Percentiles rank a stretch among this genome's conserved stretches.
Evolutionary conservation across 306 rosid genomes (phyloP).

Genomic region (Inga leiocalycina): DNA sequence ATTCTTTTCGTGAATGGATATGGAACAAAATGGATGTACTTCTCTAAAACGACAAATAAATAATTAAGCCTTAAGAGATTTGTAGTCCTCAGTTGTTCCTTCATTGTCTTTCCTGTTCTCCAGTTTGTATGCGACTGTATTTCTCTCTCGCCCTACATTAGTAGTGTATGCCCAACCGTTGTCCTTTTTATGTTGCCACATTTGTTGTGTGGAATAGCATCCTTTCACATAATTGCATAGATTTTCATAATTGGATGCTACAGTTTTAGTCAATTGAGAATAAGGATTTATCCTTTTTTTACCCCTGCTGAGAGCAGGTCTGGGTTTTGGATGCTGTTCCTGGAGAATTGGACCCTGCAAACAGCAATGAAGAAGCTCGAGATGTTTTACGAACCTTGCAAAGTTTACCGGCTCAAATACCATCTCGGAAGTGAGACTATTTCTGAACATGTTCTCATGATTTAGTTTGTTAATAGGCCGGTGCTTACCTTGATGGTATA

Average conservation of each 20-base stretch:
- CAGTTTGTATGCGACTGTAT: not conserved
- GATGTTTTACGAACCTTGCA: conserved; percentile 70
- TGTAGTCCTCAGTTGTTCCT: not conserved
- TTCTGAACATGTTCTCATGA: conserved; percentile 28
- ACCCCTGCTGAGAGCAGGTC: conserved; percentile 70
- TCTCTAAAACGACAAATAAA: conserved; percentile 7
- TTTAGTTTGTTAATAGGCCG: conserved; percentile 8
- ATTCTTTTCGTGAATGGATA: conserved; percentile 12
- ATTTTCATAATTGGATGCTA: conserved; percentile 21
- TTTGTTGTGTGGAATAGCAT: conserved; percentile 20
- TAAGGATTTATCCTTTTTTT: conserved; percentile 20
- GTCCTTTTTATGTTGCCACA: not conserved
- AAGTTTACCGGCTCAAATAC: conserved; percentile 64
- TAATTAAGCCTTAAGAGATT: not conserved
- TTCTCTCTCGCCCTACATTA: not conserved
- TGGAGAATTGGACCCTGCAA: conserved; percentile 61
- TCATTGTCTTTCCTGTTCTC: conserved; percentile 11
- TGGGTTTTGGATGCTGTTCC: conserved; percentile 94
- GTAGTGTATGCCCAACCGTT: conserved; percentile 13
- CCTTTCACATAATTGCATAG: conserved; percentile 8
- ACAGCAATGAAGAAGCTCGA: conserved; percentile 72
- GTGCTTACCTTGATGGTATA: not conserved
- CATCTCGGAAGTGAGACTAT: conserved; percentile 72
- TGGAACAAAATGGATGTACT: conserved; percentile 14
- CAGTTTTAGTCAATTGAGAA: conserved; percentile 29